Base-by-base conservation (phyloP, 495 filamentous ascomycete species). In the Annulohypoxylon maeteangense region DNA sequence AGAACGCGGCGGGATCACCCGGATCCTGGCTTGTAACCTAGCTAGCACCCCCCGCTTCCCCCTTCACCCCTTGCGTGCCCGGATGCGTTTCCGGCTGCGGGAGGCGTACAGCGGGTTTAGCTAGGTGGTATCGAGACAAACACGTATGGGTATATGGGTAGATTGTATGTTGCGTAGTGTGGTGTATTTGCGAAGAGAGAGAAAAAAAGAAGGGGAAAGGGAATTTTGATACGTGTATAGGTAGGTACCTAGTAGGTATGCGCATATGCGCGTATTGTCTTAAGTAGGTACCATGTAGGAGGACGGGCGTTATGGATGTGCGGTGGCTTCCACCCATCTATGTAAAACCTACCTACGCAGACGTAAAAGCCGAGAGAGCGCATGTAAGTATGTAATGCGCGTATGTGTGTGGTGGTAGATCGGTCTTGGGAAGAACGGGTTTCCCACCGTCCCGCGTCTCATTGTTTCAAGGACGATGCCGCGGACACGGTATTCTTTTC, bases 401-500 rank as follows among this genome's bases (percentile, higher is more conserved):
- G n/a, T n/a, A n/a, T n/a, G n/a, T n/a, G n/a, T n/a, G n/a, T n/a
- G n/a, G 50, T 45, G 48, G n/a, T 7, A 7, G 23, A 29, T 27
- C 20, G 18, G 51, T 27, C 18, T 20, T 48, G 16, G 25, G 36
- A 14, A 29, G 29, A 6, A 18, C 16, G 31, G 42, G 18, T 44
- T 36, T 47, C 40, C n/a, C n/a, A 2, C 50, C 61, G 34, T 51
- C 68, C 45, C 23, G 22, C 25, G 44, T 38, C 50, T 64, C 58
- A 63, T 68, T 64, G 70, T 72, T 72, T 65, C 65, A 72, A 65
- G 70, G 64, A 54, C 64, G 64, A 72, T 65, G 58, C 59, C 69
- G 53, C 62, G 69, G 50, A 42, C 55, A 60, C 38, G 57, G 65
- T 55, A 14, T 40, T 12, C 36, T 40, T 40, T 2, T 14, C 14